Evolutionary conservation across 23 red algal genomes (phyloP), one percentile per base, ranked within the genome.

Genomic region (Cyanidium caldarium): DNA sequence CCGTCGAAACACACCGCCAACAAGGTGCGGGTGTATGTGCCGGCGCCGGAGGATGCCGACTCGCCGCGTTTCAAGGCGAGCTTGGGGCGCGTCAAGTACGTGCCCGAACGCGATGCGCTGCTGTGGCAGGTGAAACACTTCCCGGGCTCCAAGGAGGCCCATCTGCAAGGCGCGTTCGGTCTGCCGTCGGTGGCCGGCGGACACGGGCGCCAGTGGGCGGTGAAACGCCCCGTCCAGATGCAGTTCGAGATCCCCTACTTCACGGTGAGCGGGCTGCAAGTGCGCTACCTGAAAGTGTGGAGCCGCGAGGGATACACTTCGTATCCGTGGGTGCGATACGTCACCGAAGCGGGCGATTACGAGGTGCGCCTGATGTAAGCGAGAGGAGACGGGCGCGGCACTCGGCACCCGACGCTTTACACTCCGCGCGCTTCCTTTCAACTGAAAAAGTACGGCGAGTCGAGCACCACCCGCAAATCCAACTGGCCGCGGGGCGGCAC

Each of bases 231-330:
- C 37, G 88, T 98, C 40, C 68, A 44, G 19, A 73, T 98, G 20
- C 69, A 85, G 43, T 98, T 98, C 70, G 92, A 98, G 56, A 84
- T 98, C 16, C 92, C 92, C 3, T 98, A 98, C 58, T 98, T 88
- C 66, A 87, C 92, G 14, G 78, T 88, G 1, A 87, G 83, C 23
- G 92, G 92, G 23, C 42, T 88, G 30, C 92, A 98, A 68, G 92
- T 98, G 20, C 68, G 92, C 38, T 98, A 84, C 74, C 68, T 98
- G 44, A 98, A 98, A 46, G 82, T 98, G 5, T 71, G 78, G 35
- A 80, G 87, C 23, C 87, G 83, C 56, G 75, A 71, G 45, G 82
- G 82, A 10, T 98, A 98, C 70, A 57, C 66, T 34, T 84, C 92
- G 40, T 72, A 82, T 26, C 92, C 92, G 1, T 98, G 92, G 92